These are phyloP conservation scores for Kurtzmaniella cleridarum DNA, from an alignment of 805 yeast genomes.

Conservation along the genomic window DNA sequence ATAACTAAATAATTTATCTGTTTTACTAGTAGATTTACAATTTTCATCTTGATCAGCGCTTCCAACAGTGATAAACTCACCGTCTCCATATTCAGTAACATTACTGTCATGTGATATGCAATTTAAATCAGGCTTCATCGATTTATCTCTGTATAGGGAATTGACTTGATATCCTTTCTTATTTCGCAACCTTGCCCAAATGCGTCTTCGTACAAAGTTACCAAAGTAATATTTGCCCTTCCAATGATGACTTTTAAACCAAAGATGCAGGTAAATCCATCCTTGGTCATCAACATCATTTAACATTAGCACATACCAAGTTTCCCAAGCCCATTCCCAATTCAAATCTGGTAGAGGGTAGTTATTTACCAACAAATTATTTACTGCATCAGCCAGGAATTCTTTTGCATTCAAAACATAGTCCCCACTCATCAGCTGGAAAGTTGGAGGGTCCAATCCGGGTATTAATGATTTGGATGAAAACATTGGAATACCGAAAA, in stretches of 20 bases:
- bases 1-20: too few species aligned
- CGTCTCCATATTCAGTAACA: too few species aligned
- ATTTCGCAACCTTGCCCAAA: constrained; percentile 51
- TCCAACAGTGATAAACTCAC: too few species aligned
- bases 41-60: too few species aligned
- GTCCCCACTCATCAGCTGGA: constrained; percentile 39
- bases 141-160: background rate
- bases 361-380: constrained; percentile 19
- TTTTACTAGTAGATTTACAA: too few species aligned
- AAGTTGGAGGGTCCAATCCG: constrained; percentile 46
- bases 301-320: constrained; percentile 71
- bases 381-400: constrained; percentile 1
- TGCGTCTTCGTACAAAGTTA: constrained; percentile 58
- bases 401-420: constrained; percentile 17
- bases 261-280: constrained; percentile 64
- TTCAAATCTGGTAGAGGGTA: constrained; percentile 51
- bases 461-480: constrained; percentile 42
- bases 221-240: constrained; percentile 56
- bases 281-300: constrained; percentile 77
- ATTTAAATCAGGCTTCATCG: too few species aligned
- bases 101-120: too few species aligned
- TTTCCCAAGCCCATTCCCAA: constrained; percentile 66
- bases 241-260: constrained; percentile 51
- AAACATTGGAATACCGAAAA: constrained; percentile 49
- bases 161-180: constrained; percentile 1